Percentiles rank a stretch among this genome's conserved stretches.
These are phyloP conservation scores for Didymella glomerata DNA, from an alignment of 2,329 filamentous ascomycete species.

Conservation along the genomic window DNA sequence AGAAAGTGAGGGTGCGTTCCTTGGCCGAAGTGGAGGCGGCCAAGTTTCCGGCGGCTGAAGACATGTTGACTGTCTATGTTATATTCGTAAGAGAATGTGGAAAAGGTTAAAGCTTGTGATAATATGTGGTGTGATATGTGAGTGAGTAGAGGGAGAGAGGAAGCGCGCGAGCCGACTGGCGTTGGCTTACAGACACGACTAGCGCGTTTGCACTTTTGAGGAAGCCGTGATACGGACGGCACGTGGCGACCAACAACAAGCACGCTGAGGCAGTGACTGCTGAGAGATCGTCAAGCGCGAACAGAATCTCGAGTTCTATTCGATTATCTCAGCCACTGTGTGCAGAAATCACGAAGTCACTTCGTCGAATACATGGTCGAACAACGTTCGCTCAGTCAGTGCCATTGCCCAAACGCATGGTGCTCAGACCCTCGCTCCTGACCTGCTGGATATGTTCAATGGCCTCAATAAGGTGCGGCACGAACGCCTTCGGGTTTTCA, in stretches of 20 bases:
- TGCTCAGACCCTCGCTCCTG: constrained; percentile 41
- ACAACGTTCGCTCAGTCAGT: constrained; percentile 24
- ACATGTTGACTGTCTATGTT: not conserved
- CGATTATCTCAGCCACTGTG: not conserved
- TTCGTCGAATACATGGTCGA: not conserved
- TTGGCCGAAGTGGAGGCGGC: not conserved
- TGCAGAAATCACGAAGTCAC: not conserved
- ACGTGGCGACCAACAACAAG: not conserved
- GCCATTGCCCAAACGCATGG: constrained; percentile 42
- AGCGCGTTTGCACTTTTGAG: not conserved
- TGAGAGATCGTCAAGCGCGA: not conserved
- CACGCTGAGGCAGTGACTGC: not conserved
- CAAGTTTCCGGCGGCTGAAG: not conserved
- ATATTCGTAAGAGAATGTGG: constrained; percentile 4
- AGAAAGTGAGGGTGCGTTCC: not conserved
- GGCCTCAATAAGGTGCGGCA: constrained; percentile 50
- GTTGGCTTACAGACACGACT: not conserved
- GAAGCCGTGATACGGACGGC: not conserved
- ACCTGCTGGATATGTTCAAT: constrained; percentile 51
- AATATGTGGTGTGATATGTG: not conserved
- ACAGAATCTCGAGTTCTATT: not conserved
- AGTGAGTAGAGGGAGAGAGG: not conserved
- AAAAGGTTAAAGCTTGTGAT: not conserved
- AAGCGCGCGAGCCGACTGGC: not conserved
- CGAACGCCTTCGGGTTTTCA: constrained; percentile 54